Conservation (phyloP, 2,329 filamentous ascomycete genomes). For the Rutstroemia sp. region DNA sequence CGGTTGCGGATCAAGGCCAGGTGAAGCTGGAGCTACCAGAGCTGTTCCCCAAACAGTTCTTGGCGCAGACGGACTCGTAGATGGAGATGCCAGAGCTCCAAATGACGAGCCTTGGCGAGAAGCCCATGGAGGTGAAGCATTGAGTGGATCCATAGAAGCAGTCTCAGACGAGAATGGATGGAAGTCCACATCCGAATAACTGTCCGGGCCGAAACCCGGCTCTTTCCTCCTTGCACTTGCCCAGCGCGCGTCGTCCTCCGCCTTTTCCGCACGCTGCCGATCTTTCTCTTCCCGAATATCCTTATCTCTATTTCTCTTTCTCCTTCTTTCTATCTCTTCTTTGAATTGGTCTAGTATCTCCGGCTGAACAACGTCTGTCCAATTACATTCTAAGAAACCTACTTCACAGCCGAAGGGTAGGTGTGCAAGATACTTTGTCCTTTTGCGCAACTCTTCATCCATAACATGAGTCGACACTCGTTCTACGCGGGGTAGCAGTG, state of each 20-base stretch:
- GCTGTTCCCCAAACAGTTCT: conserved; percentile 92
- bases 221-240: conserved; percentile 49
- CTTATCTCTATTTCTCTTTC: conserved; percentile 60
- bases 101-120: conserved; percentile 55
- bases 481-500: conserved; percentile 63
- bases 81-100: conserved; percentile 64
- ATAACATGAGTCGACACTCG: conserved; percentile 64
- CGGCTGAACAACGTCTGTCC: conserved; percentile 60
- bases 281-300: conserved; percentile 64
- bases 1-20: conserved; percentile 38
- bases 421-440: conserved; percentile 63
- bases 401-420: conserved; percentile 67
- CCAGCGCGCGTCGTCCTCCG: conserved; percentile 59
- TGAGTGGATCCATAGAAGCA: conserved; percentile 38
- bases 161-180: conserved; percentile 59
- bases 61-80: conserved; percentile 68
- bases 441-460: conserved; percentile 62
- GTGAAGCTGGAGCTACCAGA: conserved; percentile 51
- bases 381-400: conserved; percentile 66
- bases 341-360: conserved; percentile 55
- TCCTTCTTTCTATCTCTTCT: conserved; percentile 53
- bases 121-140: conserved; percentile 42
- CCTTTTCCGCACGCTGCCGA: conserved; percentile 58
- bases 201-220: conserved; percentile 40
- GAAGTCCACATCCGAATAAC: conserved; percentile 53